These are phyloP conservation scores for Rubus idaeus DNA, from an alignment of 306 rosid genomes.

Conservation along the genomic window DNA sequence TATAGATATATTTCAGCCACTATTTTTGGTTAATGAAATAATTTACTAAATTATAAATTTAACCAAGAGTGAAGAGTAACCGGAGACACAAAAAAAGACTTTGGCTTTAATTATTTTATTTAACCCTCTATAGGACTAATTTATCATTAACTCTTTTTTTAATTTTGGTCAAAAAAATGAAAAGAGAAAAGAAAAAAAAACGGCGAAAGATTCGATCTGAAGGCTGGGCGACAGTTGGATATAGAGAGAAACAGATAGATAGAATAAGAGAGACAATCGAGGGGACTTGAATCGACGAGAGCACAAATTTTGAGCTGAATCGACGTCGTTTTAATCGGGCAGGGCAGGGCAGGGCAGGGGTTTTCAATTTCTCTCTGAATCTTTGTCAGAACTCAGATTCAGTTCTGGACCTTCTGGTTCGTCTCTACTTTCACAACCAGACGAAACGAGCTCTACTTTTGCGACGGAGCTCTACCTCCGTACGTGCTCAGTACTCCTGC, in stretches of 20 bases:
- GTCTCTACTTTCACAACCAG: constrained; percentile 13
- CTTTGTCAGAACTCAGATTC: constrained; percentile 44
- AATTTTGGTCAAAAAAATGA: no score
- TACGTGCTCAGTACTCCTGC: background rate
- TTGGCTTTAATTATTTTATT: no score
- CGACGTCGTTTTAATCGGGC: constrained; percentile 28
- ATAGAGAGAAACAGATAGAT: constrained; percentile 25
- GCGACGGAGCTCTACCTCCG: background rate
- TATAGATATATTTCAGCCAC: no score
- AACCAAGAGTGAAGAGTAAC: no score
- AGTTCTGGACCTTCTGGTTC: constrained; percentile 23
- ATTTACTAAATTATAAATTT: no score
- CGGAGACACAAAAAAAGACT: no score
- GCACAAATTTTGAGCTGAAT: constrained; percentile 33
- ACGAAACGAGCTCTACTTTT: constrained; percentile 5
- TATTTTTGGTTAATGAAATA: no score
- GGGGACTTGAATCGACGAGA: constrained; percentile 18
- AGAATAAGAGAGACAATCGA: constrained; percentile 16
- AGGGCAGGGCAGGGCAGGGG: background rate
- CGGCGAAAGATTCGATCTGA: constrained; percentile 58
- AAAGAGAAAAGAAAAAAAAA: background rate
- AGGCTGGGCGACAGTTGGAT: constrained; percentile 35
- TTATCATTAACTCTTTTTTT: no score
- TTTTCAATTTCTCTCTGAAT: constrained; percentile 1
- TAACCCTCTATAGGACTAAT: no score